A percentile compares a stretch with the other conserved stretches of the same genome.
These are phyloP conservation scores for Hygrocybe punicea DNA, from an alignment of 768 basidiomycete genomes.

Conservation along the genomic window DNA sequence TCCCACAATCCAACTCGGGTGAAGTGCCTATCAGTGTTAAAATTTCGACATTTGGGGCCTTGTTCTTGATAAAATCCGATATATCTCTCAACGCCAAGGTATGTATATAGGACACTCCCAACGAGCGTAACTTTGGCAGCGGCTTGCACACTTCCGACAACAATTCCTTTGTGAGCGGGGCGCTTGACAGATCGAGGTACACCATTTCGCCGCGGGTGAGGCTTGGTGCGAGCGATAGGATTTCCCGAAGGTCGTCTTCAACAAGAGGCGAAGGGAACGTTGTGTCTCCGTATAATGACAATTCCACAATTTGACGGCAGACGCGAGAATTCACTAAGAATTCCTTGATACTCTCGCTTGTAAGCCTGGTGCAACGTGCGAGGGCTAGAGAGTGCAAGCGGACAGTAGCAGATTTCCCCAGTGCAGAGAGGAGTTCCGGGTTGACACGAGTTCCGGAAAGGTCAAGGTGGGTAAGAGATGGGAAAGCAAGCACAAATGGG, in stretches of 20 bases:
- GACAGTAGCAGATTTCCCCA: constrained; percentile 62
- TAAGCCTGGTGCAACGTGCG: constrained; percentile 80
- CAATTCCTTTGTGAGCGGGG: constrained; percentile 61
- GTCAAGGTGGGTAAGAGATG: constrained; percentile 84
- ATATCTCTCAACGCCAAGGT: constrained; percentile 62
- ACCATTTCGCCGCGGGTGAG: constrained; percentile 70
- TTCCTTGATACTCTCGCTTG: constrained; percentile 69
- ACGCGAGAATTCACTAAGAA: constrained; percentile 71
- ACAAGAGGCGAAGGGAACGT: constrained; percentile 76
- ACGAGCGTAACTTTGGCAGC: constrained; percentile 75
- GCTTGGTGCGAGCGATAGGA: constrained; percentile 74
- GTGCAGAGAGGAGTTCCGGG: constrained; percentile 65
- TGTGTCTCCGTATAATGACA: constrained; percentile 86
- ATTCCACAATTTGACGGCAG: constrained; percentile 60
- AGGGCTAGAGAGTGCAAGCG: constrained; percentile 77
- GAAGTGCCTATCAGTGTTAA: constrained; percentile 77
- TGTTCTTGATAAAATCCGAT: constrained; percentile 61
- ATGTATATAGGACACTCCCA: constrained; percentile 87
- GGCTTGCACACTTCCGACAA: constrained; percentile 51
- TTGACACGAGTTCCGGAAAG: constrained; percentile 84
- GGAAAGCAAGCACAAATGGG: constrained; percentile 77
- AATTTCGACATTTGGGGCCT: constrained; percentile 78
- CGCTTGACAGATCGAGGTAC: constrained; percentile 88
- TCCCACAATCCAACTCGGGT: constrained; percentile 65
- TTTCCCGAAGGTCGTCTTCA: constrained; percentile 58